Evolutionary conservation across 1,284 basidiomycete genomes (phyloP).

Genomic region (Naganishia cerealis): DNA sequence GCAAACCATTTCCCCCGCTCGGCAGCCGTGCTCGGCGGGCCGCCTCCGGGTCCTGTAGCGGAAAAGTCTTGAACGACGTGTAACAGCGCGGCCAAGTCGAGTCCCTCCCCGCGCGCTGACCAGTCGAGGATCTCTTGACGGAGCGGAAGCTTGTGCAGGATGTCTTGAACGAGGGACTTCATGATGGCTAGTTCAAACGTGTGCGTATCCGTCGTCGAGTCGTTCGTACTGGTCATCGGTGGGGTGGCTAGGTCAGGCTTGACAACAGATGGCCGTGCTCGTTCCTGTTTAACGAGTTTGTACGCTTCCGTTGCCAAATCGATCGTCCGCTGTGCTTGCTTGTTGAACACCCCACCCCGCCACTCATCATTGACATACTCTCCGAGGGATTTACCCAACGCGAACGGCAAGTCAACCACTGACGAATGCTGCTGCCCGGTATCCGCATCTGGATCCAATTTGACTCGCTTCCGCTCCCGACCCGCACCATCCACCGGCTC

Average conservation of each 20-base stretch:
- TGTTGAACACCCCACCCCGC: conserved; percentile 26
- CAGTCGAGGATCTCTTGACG: conserved; percentile 23
- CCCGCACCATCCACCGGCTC: background rate
- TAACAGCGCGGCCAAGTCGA: conserved; percentile 32
- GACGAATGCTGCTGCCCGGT: background rate
- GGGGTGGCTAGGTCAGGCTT: background rate
- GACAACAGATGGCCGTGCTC: background rate
- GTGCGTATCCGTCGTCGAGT: background rate
- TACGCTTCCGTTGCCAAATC: conserved; percentile 20
- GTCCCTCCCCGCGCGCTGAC: conserved; percentile 25
- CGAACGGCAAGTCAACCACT: background rate
- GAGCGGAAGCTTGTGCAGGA: conserved; percentile 25
- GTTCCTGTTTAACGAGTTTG: conserved; percentile 4
- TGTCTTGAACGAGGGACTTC: conserved; percentile 23
- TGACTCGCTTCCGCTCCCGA: conserved; percentile 15
- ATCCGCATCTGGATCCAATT: background rate
- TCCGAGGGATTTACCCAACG: conserved; percentile 2
- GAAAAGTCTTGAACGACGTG: conserved; percentile 29
- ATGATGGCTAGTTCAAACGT: conserved; percentile 13
- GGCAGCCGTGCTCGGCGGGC: conserved; percentile 26
- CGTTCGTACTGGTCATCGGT: background rate
- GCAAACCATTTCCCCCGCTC: conserved; percentile 31
- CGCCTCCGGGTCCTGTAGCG: conserved; percentile 13
- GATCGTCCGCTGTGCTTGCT: conserved; percentile 9
- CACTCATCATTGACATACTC: conserved; percentile 21